phyloP scores from a whole-genome alignment of 495 filamentous ascomycete genomes.

The Aspergillus affinis region DNA sequence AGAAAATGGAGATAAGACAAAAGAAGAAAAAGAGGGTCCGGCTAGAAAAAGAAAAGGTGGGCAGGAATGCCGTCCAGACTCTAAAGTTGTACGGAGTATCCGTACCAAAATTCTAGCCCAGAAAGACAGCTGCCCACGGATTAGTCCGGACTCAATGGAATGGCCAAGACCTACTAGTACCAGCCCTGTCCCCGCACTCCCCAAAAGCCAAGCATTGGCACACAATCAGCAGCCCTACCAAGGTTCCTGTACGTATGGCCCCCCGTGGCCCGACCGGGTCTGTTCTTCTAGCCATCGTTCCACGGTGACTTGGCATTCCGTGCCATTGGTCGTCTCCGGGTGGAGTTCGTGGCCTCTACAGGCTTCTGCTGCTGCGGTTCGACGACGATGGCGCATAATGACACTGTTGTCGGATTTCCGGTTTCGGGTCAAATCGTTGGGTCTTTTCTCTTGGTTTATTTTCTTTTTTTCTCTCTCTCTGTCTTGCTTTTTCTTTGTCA shows the following conservation, averaged over 20 bases:
- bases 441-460: background rate
- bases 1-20: conserved; percentile 1
- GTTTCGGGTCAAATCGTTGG: background rate
- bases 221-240: conserved; percentile 29
- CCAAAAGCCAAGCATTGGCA: conserved; percentile 23
- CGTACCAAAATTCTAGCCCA: background rate
- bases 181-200: conserved; percentile 33
- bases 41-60: background rate
- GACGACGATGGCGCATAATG: conserved; percentile 30
- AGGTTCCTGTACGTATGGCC: conserved; percentile 23
- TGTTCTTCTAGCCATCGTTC: conserved; percentile 35
- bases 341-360: conserved; percentile 15
- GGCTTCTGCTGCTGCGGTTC: conserved; percentile 16
- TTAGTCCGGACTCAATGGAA: background rate
- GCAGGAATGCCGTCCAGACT: background rate
- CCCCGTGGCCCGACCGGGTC: conserved; percentile 15
- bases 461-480: background rate
- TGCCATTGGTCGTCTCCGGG: conserved; percentile 15
- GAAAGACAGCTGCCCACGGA: background rate
- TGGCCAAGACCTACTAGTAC: conserved; percentile 19
- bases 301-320: conserved; percentile 23
- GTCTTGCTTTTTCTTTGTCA: too few species aligned
- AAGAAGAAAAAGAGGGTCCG: conserved; percentile 1
- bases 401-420: conserved; percentile 15
- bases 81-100: too few species aligned